A percentile compares a stretch with the other conserved stretches of the same genome.
Evolutionary conservation across 164 flowering plant species (phyloP).

Genomic region (Vitis rupestris): DNA sequence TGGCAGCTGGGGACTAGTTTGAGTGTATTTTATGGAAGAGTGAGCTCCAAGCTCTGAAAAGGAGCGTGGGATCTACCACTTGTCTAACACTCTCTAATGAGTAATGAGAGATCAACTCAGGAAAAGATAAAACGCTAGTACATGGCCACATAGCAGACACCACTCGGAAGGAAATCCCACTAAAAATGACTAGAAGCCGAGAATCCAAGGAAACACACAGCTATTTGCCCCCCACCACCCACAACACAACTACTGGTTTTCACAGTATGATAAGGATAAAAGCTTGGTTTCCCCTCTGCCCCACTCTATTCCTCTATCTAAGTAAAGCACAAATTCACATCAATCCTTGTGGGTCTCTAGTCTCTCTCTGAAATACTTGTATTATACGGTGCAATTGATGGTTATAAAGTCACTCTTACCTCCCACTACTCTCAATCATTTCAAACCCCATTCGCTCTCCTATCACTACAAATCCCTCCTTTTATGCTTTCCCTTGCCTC

Average conservation of each 20-base stretch:
- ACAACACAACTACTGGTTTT: conserved; percentile 29
- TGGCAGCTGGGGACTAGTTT: not conserved
- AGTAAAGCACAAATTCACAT: conserved; percentile 18
- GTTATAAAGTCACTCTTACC: conserved; percentile 19
- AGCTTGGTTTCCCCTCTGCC: conserved; percentile 15
- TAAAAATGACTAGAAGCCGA: conserved; percentile 18
- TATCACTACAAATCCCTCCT: conserved; percentile 12
- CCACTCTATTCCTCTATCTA: conserved; percentile 11
- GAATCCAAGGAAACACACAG: conserved; percentile 59
- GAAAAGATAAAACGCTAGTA: not conserved
- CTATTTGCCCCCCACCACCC: conserved; percentile 40
- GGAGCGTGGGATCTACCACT: conserved; percentile 6
- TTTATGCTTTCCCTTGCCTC: not conserved
- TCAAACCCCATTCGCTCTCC: conserved; percentile 24
- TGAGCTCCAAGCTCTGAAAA: conserved; percentile 18
- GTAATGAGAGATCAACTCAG: too few species aligned
- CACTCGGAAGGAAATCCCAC: conserved; percentile 13
- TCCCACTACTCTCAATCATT: conserved; percentile 50
- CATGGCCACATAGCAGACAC: conserved; percentile 1
- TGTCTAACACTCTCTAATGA: too few species aligned
- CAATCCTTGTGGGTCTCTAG: conserved; percentile 18
- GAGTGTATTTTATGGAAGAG: conserved; percentile 3
- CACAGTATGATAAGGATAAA: conserved; percentile 22
- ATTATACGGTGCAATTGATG: conserved; percentile 13
- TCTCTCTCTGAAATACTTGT: not conserved